These are phyloP conservation scores for Forsythia suspensa DNA, from an alignment of 257 asterid genomes.

Conservation along the genomic window DNA sequence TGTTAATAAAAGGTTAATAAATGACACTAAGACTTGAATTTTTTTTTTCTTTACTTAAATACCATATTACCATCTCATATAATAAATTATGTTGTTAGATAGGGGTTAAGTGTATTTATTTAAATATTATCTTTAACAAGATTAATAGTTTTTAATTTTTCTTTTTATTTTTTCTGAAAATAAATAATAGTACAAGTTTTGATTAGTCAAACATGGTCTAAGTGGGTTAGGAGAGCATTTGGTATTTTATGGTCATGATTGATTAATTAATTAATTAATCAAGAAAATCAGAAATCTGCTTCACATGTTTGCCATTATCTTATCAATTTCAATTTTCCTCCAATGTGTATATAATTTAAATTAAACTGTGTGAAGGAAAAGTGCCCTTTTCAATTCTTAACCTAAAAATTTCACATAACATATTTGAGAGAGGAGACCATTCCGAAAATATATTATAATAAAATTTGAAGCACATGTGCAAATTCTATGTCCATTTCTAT, in stretches of 20 bases:
- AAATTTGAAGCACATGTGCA: no score
- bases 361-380: not conserved
- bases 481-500: no score
- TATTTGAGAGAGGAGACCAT: no score
- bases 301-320: not conserved
- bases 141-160: no score
- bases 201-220: not conserved
- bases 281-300: not conserved
- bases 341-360: not conserved
- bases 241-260: not conserved
- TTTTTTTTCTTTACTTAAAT: no score
- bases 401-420: not conserved
- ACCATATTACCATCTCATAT: no score
- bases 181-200: not conserved
- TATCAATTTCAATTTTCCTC: not conserved
- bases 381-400: not conserved
- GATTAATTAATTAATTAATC: not conserved
- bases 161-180: not conserved
- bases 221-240: constrained; percentile 3
- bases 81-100: no score
- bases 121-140: no score
- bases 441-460: no score
- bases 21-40: no score
- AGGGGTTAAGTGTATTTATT: no score
- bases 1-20: no score